A percentile compares a stretch with the other conserved stretches of the same genome.
Evolutionary conservation across 1,284 basidiomycete genomes (phyloP).

Genomic region (Ustilago trichophora): DNA sequence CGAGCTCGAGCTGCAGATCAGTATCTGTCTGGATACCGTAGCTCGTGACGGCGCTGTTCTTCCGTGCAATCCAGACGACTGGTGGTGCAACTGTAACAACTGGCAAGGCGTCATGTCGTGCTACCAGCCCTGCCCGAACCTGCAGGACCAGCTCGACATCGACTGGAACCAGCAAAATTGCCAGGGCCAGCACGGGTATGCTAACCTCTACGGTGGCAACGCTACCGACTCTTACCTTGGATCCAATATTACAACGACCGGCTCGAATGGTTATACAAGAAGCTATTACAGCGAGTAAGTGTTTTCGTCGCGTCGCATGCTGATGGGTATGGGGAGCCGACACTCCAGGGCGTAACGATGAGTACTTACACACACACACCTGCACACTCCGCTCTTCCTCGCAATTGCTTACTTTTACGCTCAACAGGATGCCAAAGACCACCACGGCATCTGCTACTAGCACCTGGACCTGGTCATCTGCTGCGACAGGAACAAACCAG

Average conservation of each 20-base stretch:
- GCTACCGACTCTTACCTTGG: slow-evolving; percentile 17
- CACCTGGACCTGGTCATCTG: slow-evolving; percentile 16
- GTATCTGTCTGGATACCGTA: slow-evolving; percentile 18
- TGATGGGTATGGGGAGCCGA: too few species aligned
- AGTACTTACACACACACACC: too few species aligned
- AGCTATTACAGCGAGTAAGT: slow-evolving; percentile 17
- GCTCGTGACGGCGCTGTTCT: slow-evolving; percentile 24
- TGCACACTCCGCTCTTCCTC: too few species aligned
- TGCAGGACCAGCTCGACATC: slow-evolving; percentile 20
- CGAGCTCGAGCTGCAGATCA: slow-evolving; percentile 23
- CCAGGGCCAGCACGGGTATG: slow-evolving; percentile 23
- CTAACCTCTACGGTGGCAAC: slow-evolving; percentile 18
- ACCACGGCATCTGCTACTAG: not conserved
- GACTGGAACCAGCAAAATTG: slow-evolving; percentile 30
- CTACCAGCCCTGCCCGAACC: slow-evolving; percentile 23
- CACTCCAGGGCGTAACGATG: too few species aligned
- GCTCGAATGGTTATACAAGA: slow-evolving; percentile 21
- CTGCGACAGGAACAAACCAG: slow-evolving; percentile 9
- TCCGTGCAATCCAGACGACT: slow-evolving; percentile 28
- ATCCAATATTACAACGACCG: slow-evolving; percentile 20
- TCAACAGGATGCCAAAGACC: slow-evolving; percentile 10
- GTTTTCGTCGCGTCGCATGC: too few species aligned
- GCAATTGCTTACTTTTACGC: too few species aligned
- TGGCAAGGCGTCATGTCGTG: slow-evolving; percentile 25
- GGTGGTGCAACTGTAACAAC: slow-evolving; percentile 34